Evolutionary conservation across 2,329 filamentous ascomycete genomes (phyloP), one percentile per base, ranked within the genome.

Genomic region (Fonsecaea pedrosoi): DNA sequence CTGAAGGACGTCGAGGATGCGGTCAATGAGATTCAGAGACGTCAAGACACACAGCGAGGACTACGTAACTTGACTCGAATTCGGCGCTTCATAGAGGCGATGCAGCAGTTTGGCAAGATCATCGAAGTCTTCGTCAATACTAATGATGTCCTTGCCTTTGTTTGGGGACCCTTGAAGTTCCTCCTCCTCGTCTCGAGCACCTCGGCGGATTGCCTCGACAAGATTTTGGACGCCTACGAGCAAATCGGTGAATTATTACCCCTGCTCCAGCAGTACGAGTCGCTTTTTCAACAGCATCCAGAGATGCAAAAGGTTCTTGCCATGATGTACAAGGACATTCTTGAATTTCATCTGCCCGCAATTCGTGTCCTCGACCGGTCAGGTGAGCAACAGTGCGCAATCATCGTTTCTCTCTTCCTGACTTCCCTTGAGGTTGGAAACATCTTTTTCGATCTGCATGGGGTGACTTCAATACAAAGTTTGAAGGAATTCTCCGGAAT

Each of bases 361-460:
- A 48, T 72, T 42, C 38, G 59, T 9, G 72, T 70, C 45, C 73
- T 74, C 48, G 64, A 69, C 7, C 67, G 67, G 55, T 55, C 66
- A 54, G 45, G 72, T 74, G 59, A 63, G 72, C 30, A 50, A 50
- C 1, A 50, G 45, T 25, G 8, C 21, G 9, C 4, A 9, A 30
- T 6, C 45, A 18, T 1, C 8, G 18, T 25, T 25, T 21, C 9
- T 21, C 18, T 21, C 18, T 10, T 2, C 30, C 45, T 50, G 9
- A 50, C 18, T 25, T 21, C n/a, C 48, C 38, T 53, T 6, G 38
- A 76, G 75, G 63, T 32, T 76, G 74, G 74, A 68, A 70, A 45
- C 64, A 72, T n/a, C 3, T 75, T 10, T 77, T 76, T 50, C 57
- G 65, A 2, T 69, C 73, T 13, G 66, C 71, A n/a, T 76, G 75